Conservation (phyloP, 2,329 filamentous ascomycete genomes). For the Biscogniauxia marginata region DNA sequence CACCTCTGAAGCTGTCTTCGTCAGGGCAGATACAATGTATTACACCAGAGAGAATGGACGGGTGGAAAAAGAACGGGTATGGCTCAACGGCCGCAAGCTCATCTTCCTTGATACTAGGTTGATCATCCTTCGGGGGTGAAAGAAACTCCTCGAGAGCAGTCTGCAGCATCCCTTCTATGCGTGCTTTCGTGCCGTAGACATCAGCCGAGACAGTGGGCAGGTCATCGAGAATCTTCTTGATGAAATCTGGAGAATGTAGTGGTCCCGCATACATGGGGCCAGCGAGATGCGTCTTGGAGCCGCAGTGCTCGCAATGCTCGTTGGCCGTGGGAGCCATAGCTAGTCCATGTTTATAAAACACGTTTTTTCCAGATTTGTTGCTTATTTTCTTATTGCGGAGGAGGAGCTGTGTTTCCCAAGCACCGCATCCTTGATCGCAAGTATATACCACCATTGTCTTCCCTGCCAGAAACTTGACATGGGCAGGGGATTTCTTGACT, state of each 20-base stretch:
- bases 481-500: conserved; percentile 73
- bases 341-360: conserved; percentile 76
- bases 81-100: conserved; percentile 67
- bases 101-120: conserved; percentile 31
- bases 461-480: conserved; percentile 86
- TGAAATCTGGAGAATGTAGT: conserved; percentile 80
- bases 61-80: conserved; percentile 84
- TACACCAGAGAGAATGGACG: conserved; percentile 70
- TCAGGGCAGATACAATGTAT: conserved; percentile 78
- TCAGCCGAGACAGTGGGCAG: conserved; percentile 65
- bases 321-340: conserved; percentile 67
- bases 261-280: conserved; percentile 95
- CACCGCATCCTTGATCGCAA: conserved; percentile 88
- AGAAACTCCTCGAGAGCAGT: conserved; percentile 77
- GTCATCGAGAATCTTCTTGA: conserved; percentile 73
- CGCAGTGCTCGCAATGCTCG: conserved; percentile 76
- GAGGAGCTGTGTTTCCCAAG: conserved; percentile 81
- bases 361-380: conserved; percentile 68
- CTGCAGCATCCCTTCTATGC: conserved; percentile 88
- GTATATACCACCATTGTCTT: conserved; percentile 93
- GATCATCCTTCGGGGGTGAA: conserved; percentile 28
- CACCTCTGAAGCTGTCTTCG: conserved; percentile 77
- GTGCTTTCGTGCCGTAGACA: conserved; percentile 74
- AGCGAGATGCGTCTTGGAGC: conserved; percentile 78
- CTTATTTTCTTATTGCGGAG: conserved; percentile 64